Percentiles rank a stretch among this genome's conserved stretches.
phyloP scores from a whole-genome alignment of 805 yeast genomes.

The Kodamaea nitidulidarum region DNA sequence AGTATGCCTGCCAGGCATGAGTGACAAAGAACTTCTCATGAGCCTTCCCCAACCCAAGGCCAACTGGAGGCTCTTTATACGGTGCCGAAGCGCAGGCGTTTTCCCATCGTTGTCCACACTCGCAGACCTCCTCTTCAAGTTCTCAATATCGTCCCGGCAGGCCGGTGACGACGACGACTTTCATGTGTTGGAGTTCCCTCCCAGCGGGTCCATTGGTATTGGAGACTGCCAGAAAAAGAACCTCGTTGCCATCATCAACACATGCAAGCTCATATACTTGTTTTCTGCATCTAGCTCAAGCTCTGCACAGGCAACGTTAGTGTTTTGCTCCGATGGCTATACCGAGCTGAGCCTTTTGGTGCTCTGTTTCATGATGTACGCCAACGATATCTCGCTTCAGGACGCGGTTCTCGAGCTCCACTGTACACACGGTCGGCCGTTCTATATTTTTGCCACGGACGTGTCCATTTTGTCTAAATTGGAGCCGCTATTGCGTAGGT shows the following conservation, averaged over 20 bases:
- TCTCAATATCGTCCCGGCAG: conserved; percentile 22
- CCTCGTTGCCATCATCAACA: conserved; percentile 58
- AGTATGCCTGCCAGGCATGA: conserved; percentile 21
- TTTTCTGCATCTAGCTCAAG: conserved; percentile 33
- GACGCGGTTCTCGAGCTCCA: conserved; percentile 68
- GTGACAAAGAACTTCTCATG: background rate
- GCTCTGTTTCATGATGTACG: conserved; percentile 66
- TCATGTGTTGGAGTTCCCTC: conserved; percentile 60
- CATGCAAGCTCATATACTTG: conserved; percentile 62
- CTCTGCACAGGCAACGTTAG: conserved; percentile 41
- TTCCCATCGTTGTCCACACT: conserved; percentile 48
- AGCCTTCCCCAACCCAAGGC: conserved; percentile 44
- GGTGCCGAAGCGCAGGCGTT: conserved; percentile 56
- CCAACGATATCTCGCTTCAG: conserved; percentile 55
- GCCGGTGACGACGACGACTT: conserved; percentile 18
- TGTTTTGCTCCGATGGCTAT: conserved; percentile 87
- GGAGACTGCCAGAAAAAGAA: conserved; percentile 66
- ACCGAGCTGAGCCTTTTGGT: conserved; percentile 82
- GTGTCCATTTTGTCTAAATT: conserved; percentile 60
- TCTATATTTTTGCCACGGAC: conserved; percentile 78
- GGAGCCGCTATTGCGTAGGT: conserved; percentile 55
- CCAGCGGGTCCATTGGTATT: conserved; percentile 77
- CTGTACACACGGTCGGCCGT: conserved; percentile 64
- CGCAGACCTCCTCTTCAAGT: conserved; percentile 30
- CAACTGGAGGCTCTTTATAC: conserved; percentile 51